phyloP scores from a whole-genome alignment of 192 early-diverging fungal species.

The Backusella westeae region DNA sequence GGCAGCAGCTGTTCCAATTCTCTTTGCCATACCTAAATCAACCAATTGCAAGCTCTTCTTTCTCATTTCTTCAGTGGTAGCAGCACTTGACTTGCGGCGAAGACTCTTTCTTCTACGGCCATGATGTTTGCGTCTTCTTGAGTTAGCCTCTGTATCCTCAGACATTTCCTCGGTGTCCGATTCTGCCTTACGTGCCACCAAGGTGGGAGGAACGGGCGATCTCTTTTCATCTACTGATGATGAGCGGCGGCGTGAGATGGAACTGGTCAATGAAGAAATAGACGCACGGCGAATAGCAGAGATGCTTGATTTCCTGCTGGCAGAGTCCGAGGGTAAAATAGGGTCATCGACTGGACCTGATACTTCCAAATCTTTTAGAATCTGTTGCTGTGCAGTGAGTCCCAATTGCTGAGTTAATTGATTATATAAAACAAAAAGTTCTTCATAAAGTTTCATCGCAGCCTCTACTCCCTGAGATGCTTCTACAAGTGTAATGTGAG shows the following conservation, averaged over 20 bases:
- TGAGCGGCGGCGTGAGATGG: not conserved
- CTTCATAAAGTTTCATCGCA: not conserved
- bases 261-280: not conserved
- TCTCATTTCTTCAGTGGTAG: not conserved
- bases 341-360: not conserved
- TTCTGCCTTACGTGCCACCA: not conserved
- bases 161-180: not conserved
- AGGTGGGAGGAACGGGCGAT: not conserved
- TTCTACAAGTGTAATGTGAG: not conserved
- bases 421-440: not conserved
- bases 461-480: conserved; percentile 44
- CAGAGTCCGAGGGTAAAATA: not conserved
- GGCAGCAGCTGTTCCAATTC: conserved; percentile 1
- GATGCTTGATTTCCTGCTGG: not conserved
- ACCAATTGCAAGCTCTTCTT: not conserved
- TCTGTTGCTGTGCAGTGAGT: not conserved
- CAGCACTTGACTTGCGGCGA: not conserved
- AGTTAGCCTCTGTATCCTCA: not conserved
- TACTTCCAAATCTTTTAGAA: not conserved
- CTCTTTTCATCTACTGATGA: conserved; percentile 3
- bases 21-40: not conserved
- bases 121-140: not conserved
- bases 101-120: not conserved
- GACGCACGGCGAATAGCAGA: conserved; percentile 8
- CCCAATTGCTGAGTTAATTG: not conserved